These are phyloP conservation scores for Carex myosuroides DNA, from an alignment of 176 grass and related monocot genomes.

Conservation along the genomic window DNA sequence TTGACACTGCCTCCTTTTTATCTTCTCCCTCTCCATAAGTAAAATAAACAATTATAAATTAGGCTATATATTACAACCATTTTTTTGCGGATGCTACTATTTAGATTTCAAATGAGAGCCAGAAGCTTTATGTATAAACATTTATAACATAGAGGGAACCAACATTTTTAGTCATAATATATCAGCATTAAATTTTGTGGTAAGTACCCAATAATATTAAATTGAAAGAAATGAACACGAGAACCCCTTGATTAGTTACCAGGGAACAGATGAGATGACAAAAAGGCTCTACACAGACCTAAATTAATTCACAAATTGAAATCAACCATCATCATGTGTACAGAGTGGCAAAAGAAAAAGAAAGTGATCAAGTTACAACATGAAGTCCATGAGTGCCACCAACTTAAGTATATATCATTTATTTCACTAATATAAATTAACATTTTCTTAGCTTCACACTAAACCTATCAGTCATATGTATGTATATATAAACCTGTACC, in stretches of 20 bases:
- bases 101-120: background rate
- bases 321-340: background rate
- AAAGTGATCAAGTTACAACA: background rate
- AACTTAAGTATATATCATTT: background rate
- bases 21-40: background rate
- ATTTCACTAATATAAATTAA: background rate
- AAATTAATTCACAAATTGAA: background rate
- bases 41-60: background rate
- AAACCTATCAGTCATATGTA: constrained; percentile 9
- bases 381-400: background rate
- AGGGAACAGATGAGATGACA: background rate
- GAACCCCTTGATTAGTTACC: background rate
- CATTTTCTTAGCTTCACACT: background rate
- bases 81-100: background rate
- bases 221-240: background rate
- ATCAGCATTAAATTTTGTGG: too few relatives aligned
- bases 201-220: background rate
- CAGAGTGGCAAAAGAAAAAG: background rate
- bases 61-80: background rate
- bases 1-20: background rate
- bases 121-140: background rate
- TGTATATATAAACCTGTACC: constrained; percentile 2
- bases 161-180: background rate
- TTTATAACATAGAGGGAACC: background rate
- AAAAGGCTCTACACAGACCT: background rate